Conservation (phyloP, 306 rosid species). For the Ziziphus jujuba region DNA sequence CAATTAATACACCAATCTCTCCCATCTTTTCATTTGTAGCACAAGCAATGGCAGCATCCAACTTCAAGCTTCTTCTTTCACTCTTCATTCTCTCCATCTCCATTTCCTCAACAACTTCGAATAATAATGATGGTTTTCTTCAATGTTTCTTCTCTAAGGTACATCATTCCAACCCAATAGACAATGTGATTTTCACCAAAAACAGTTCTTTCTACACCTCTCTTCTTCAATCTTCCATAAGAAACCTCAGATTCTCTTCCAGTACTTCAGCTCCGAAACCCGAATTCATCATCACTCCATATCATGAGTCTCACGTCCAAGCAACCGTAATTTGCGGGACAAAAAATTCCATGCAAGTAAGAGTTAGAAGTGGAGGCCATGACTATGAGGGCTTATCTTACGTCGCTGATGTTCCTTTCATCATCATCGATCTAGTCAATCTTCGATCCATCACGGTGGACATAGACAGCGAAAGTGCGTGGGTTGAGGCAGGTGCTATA, state of each 20-base stretch:
- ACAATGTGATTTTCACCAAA: constrained; percentile 15
- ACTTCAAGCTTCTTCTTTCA: not conserved
- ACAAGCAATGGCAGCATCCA: not conserved
- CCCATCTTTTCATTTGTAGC: too few relatives aligned
- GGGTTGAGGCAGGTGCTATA: constrained; percentile 30
- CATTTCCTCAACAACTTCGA: constrained; percentile 8
- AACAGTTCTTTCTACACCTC: constrained; percentile 29
- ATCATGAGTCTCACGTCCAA: constrained; percentile 20
- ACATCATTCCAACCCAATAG: not conserved
- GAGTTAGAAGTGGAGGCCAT: constrained; percentile 36
- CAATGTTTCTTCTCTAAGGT: constrained; percentile 19
- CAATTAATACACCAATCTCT: too few relatives aligned
- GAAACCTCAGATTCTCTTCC: constrained; percentile 43
- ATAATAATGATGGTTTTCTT: not conserved
- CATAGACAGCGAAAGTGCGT: constrained; percentile 15
- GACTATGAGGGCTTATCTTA: constrained; percentile 37
- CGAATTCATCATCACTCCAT: constrained; percentile 37
- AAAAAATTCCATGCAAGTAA: not conserved
- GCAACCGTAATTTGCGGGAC: constrained; percentile 22
- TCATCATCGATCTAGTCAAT: constrained; percentile 26
- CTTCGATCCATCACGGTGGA: constrained; percentile 18
- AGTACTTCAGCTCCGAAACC: constrained; percentile 41
- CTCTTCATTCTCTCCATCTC: not conserved
- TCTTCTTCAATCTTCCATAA: constrained; percentile 35
- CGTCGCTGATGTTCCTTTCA: constrained; percentile 13